These are phyloP conservation scores for Phytophthora ohioensis DNA, from an alignment of 352 stramenopile genomes.

Conservation along the genomic window DNA sequence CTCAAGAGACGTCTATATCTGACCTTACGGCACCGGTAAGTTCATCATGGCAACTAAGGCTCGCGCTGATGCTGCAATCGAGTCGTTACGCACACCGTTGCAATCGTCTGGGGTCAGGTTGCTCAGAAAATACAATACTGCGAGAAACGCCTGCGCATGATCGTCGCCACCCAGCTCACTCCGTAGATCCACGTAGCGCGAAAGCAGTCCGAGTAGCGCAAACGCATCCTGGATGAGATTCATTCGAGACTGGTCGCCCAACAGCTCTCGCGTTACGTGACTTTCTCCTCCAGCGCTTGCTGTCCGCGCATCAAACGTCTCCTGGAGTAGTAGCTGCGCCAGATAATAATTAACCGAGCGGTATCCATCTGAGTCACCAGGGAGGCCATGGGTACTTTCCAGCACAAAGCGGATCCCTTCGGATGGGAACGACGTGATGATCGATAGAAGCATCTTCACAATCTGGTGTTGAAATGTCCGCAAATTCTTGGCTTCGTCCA, in stretches of 20 bases:
- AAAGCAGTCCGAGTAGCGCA: constrained; percentile 62
- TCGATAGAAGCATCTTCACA: constrained; percentile 64
- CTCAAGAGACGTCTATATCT: constrained; percentile 15
- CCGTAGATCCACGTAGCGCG: constrained; percentile 72
- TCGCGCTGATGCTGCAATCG: constrained; percentile 57
- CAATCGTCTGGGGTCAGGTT: constrained; percentile 37
- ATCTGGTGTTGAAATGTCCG: constrained; percentile 63
- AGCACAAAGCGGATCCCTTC: constrained; percentile 75
- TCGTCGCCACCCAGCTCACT: constrained; percentile 60
- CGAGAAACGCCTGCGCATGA: constrained; percentile 66
- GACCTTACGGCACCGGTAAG: constrained; percentile 8
- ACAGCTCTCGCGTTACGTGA: constrained; percentile 27
- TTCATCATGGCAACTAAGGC: constrained; percentile 50
- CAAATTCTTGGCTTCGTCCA: constrained; percentile 31
- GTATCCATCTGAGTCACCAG: constrained; percentile 57
- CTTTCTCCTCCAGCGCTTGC: constrained; percentile 34
- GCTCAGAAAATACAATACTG: constrained; percentile 60
- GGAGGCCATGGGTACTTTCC: constrained; percentile 65
- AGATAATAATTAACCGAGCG: constrained; percentile 74
- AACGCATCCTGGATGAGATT: constrained; percentile 67
- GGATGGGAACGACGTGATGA: constrained; percentile 65
- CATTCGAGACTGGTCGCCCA: constrained; percentile 40
- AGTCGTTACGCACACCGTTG: constrained; percentile 45
- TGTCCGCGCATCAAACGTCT: constrained; percentile 66
- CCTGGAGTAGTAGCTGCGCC: constrained; percentile 60